Evolutionary conservation across 2,329 filamentous ascomycete species (phyloP), one percentile per base, ranked within the genome.

Genomic region (Aureobasidium leucospermi): DNA sequence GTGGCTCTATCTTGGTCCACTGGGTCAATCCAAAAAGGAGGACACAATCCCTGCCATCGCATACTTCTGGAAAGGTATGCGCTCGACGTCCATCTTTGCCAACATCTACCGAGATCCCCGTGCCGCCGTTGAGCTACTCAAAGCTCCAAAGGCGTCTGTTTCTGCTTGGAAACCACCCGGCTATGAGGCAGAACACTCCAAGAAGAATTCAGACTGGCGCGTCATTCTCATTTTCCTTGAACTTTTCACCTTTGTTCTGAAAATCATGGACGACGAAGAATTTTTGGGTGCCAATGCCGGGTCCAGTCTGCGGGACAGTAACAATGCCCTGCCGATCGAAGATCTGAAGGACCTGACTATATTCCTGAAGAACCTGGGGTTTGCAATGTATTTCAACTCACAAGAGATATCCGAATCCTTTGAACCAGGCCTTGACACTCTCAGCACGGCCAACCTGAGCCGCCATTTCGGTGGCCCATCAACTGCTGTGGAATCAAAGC

Each of bases 221-320:
- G 86, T 94, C 1, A 84, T 96, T 43, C 78, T 97, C 0, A 81
- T 99, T 53, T 97, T 99, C 69, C 80, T 99, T 6, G 94, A 99
- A 67, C 81, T 99, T 0, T 99, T 96, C 70, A 90, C 88, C 2
- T 97, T 97, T 70, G 85, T 96, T 2, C 78, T 97, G 11, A 88
- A 94, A 66, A 84, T 97, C 36, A 96, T 93, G 70, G 94, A 99
- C 66, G 94, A 99, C 64, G 93, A 97, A 65, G 94, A 99, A 67
- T 99, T 99, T 69, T 67, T 73, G 49, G 75, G 70, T 31, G 64
- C 63, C 15, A 65, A 76, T 67, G 59, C 81, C 78, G 55, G 79
- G 77, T 57, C 79, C 81, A 63, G 80, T 78, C 72, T 78, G 75
- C 62, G 87, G 72, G 77, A 75, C 9, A 76, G 78, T 58, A 80